These are phyloP conservation scores for Ustilago vetiveriae DNA, from an alignment of 1,284 basidiomycete genomes.

Conservation along the genomic window DNA sequence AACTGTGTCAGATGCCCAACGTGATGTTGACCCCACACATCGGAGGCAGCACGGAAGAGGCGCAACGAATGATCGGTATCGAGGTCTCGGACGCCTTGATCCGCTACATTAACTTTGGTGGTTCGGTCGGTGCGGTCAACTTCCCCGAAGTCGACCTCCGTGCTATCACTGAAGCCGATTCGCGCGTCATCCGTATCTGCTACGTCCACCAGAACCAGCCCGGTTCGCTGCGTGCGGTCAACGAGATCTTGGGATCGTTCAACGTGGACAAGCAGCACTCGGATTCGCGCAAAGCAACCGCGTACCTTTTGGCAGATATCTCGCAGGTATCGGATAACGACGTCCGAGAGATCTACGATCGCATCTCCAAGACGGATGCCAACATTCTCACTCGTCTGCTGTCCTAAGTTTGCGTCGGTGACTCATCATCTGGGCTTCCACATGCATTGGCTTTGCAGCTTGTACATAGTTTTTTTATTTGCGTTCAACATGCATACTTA, in stretches of 20 bases:
- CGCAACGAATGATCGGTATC: slow-evolving; percentile 94
- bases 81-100: slow-evolving; percentile 87
- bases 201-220: slow-evolving; percentile 97
- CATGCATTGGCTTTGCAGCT: neutral
- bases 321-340: slow-evolving; percentile 85
- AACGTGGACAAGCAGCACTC: slow-evolving; percentile 99
- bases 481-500: neutral
- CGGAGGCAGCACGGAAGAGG: slow-evolving; percentile 98
- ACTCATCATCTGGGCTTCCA: no score
- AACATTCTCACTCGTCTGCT: slow-evolving; percentile 63
- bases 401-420: no score
- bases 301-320: slow-evolving; percentile 96
- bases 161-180: slow-evolving; percentile 80
- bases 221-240: slow-evolving; percentile 93
- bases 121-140: slow-evolving; percentile 89
- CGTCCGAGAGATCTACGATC: slow-evolving; percentile 81
- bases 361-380: slow-evolving; percentile 77
- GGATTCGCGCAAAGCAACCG: slow-evolving; percentile 92
- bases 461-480: neutral
- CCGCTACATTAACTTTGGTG: slow-evolving; percentile 92
- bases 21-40: slow-evolving; percentile 79
- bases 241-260: slow-evolving; percentile 88
- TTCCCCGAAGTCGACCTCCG: slow-evolving; percentile 99
- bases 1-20: slow-evolving; percentile 58
- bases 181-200: slow-evolving; percentile 87